Base-by-base conservation (phyloP, 140 eudicot species). In the Ambrosia hybrid region DNA sequence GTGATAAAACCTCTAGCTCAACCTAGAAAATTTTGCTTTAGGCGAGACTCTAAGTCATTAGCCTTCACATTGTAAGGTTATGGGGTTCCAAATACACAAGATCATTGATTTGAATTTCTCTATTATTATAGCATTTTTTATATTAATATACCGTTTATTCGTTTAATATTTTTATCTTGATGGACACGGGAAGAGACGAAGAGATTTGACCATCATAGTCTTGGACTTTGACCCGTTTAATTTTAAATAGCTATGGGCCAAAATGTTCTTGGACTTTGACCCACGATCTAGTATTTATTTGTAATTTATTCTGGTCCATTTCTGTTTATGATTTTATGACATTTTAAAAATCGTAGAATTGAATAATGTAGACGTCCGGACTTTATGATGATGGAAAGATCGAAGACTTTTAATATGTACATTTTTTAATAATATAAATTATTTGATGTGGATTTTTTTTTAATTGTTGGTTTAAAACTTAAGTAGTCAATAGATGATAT, bases 181-280 rank as follows among this genome's bases (percentile, higher is more conserved):
- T n/a, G 68, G 51, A 21, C 41, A 63, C 51, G 8, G 10, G 30
- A 6, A 4, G 3, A n/a, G 26, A 63, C 6, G 30, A 6, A 1
- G 1, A 13, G 26, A 64, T 14, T 14, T 64, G 69, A 64, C 69
- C 52, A 64, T 64, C 69, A 39, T 64, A 64, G 69, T 14, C 36
- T 36, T 62, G 26, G 48, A 62, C 67, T 62, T 34, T 62, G 33
- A 64, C 36, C 13, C 69, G 8, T 64, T 64, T 37, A 39, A 64
- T 64, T 36, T n/a, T 6, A 64, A 64, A 64, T n/a, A 5, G 11
- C 2, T 6, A 39, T 64, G 69, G 69, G 52, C 69, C 69, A 39
- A 64, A 64, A 14, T 49, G 3, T 4, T 6, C 64, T 63, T 63
- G 49, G 68, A 38, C 49, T n/a, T 61, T 14, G 5, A 37, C 21